Conservation (phyloP, 306 rosid genomes). For the Castanea sativa region DNA sequence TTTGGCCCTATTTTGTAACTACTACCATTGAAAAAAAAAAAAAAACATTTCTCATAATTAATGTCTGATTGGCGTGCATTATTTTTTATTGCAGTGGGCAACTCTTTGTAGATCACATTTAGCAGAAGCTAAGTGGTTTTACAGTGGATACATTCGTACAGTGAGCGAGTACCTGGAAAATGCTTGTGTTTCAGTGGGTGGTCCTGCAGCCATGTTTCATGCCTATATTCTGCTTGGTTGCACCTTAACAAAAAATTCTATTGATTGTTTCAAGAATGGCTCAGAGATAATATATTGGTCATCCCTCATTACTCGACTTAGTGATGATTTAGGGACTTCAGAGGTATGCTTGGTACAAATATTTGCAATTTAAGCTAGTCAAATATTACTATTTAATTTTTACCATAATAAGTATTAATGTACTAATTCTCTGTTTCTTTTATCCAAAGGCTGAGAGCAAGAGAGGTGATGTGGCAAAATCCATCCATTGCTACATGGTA, state of each 20-base stretch:
- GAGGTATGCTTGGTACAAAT: constrained; percentile 6
- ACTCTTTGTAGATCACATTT: constrained; percentile 29
- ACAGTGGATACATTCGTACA: constrained; percentile 6
- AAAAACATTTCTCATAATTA: neutral
- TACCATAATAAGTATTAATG: no score
- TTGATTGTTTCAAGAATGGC: constrained; percentile 7
- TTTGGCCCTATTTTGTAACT: neutral
- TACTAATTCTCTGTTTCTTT: neutral
- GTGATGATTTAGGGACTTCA: constrained; percentile 35
- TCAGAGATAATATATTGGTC: constrained; percentile 21
- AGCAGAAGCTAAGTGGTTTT: constrained; percentile 34
- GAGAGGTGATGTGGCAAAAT: constrained; percentile 37
- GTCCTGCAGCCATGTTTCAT: constrained; percentile 26
- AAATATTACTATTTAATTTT: no score
- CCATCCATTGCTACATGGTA: constrained; percentile 26
- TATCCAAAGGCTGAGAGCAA: constrained; percentile 20
- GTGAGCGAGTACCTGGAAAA: constrained; percentile 24
- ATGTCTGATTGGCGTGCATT: neutral
- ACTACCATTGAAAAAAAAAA: neutral
- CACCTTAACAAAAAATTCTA: constrained; percentile 2
- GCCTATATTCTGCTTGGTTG: constrained; percentile 16
- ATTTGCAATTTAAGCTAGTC: neutral
- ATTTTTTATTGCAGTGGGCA: constrained; percentile 23
- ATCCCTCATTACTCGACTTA: constrained; percentile 21
- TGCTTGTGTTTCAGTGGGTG: constrained; percentile 27